A percentile compares a stretch with the other conserved stretches of the same genome.
Evolutionary conservation across 805 yeast species (phyloP).

Genomic region (Candida rishiriensis): DNA sequence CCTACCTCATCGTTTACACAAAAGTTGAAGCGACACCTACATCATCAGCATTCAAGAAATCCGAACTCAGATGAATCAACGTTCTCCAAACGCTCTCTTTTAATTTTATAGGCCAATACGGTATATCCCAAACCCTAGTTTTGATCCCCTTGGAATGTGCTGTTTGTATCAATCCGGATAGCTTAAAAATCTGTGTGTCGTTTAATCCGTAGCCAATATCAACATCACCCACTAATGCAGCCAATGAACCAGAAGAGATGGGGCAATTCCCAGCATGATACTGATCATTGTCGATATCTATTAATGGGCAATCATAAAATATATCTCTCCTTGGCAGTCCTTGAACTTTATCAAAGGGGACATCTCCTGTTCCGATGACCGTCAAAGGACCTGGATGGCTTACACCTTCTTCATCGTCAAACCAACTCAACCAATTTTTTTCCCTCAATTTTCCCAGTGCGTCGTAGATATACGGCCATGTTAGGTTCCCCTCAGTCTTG

Average conservation of each 20-base stretch:
- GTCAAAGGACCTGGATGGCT: conserved; percentile 51
- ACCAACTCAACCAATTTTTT: conserved; percentile 45
- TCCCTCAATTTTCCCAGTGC: conserved; percentile 43
- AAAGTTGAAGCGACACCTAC: conserved; percentile 24
- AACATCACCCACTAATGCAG: conserved; percentile 16
- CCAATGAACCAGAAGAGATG: conserved; percentile 29
- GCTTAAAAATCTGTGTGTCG: conserved; percentile 23
- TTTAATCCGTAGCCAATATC: conserved; percentile 27
- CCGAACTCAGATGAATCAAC: conserved; percentile 42
- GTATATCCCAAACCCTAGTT: conserved; percentile 67
- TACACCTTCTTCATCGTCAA: conserved; percentile 30
- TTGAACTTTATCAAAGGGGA: conserved; percentile 39
- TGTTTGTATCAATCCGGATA: conserved; percentile 26
- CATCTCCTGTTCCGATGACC: conserved; percentile 58
- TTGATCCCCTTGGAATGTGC: conserved; percentile 49
- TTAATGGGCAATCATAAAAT: conserved; percentile 52
- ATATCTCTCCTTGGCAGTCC: conserved; percentile 27
- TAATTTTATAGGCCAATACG: conserved; percentile 51
- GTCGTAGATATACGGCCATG: conserved; percentile 41
- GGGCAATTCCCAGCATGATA: conserved; percentile 21
- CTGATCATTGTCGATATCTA: conserved; percentile 14
- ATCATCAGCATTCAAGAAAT: conserved; percentile 59
- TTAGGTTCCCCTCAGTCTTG: conserved; percentile 47
- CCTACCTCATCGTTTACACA: background rate
- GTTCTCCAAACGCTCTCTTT: conserved; percentile 45